phyloP scores from a whole-genome alignment of 306 rosid species.

The Canavalia ensiformis region DNA sequence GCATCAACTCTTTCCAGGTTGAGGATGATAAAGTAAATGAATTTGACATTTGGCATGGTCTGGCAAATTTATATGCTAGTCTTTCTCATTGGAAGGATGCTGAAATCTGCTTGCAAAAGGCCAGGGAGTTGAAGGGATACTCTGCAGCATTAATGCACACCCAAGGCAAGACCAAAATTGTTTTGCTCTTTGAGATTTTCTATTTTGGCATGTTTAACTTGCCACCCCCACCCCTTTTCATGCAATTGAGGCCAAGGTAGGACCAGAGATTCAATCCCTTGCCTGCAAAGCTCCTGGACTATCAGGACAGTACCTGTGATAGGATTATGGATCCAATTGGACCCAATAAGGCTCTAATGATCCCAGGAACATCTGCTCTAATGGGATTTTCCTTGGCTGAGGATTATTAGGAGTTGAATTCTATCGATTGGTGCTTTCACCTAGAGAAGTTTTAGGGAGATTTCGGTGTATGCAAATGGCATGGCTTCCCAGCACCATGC shows the following conservation, averaged over 20 bases:
- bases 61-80: conserved; percentile 86
- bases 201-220: conserved; percentile 32
- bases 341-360: neutral
- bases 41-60: conserved; percentile 93
- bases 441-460: too few relatives aligned
- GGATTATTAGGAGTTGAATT: neutral
- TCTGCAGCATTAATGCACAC: conserved; percentile 66
- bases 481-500: too few relatives aligned
- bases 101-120: conserved; percentile 89
- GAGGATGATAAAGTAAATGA: conserved; percentile 79
- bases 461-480: too few relatives aligned
- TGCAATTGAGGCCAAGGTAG: neutral
- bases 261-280: neutral
- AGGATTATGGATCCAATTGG: neutral
- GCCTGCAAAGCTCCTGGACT: neutral
- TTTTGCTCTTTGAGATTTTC: conserved; percentile 36
- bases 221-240: neutral
- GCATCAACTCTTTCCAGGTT: conserved; percentile 58
- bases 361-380: neutral
- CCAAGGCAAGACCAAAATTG: conserved; percentile 70
- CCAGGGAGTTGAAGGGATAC: conserved; percentile 70
- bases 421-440: neutral
- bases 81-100: conserved; percentile 96
- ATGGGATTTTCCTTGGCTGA: neutral
- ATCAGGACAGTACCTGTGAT: neutral